Evolutionary conservation across 257 asterid genomes (phyloP).

Genomic region (Lycium barbarum): DNA sequence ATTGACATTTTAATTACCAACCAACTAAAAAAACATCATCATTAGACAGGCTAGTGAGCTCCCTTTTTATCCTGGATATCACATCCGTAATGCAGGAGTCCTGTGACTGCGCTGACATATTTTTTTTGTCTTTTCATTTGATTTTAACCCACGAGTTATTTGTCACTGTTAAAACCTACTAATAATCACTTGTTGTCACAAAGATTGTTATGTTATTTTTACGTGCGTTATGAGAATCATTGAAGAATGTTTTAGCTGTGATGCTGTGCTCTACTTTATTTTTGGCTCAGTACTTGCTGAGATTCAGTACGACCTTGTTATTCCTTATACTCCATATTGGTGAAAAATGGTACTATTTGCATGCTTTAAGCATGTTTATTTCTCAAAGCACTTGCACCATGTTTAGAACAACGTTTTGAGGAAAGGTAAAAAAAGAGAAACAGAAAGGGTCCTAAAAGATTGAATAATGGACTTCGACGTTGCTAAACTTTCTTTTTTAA

Average conservation of each 20-base stretch:
- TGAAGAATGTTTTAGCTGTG: conserved; percentile 10
- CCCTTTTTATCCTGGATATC: conserved; percentile 22
- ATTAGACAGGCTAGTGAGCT: conserved; percentile 11
- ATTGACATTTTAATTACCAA: neutral
- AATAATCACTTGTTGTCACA: neutral
- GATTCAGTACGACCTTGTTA: neutral
- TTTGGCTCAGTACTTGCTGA: neutral
- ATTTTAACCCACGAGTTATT: neutral
- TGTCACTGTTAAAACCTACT: neutral
- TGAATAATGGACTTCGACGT: conserved; percentile 4
- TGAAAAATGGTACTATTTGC: conserved; percentile 7
- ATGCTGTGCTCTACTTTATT: neutral
- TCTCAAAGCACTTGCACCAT: neutral
- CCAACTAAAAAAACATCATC: neutral
- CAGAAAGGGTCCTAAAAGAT: conserved; percentile 19
- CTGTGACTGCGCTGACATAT: neutral
- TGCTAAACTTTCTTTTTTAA: conserved; percentile 31
- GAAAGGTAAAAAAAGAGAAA: neutral
- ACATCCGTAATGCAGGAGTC: neutral
- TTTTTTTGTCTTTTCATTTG: conserved; percentile 3
- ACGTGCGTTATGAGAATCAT: conserved; percentile 9
- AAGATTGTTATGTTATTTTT: neutral
- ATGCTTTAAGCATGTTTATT: neutral
- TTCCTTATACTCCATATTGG: neutral
- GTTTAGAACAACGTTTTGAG: neutral